phyloP scores from a whole-genome alignment of 257 asterid genomes.

The Forsythia suspensa region DNA sequence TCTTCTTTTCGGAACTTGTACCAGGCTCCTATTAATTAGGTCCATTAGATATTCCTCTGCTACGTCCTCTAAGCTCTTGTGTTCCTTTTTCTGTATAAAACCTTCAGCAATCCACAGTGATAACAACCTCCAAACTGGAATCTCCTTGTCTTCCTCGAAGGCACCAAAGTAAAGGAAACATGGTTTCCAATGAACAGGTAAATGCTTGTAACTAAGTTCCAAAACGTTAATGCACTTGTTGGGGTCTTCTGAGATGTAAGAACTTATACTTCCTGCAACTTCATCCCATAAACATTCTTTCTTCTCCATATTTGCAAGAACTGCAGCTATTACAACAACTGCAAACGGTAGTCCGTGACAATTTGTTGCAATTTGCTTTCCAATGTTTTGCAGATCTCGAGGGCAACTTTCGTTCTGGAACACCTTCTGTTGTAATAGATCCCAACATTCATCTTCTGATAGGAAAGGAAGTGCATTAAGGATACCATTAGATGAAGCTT shows the following conservation, averaged over 20 bases:
- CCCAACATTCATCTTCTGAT: slow-evolving; percentile 22
- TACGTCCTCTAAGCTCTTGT: slow-evolving; percentile 4
- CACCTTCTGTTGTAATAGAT: slow-evolving; percentile 13
- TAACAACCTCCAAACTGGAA: slow-evolving; percentile 12
- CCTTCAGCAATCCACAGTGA: slow-evolving; percentile 35
- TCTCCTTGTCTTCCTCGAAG: slow-evolving; percentile 17
- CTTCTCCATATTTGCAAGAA: slow-evolving; percentile 22
- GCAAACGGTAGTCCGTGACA: slow-evolving; percentile 32
- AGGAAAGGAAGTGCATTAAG: slow-evolving; percentile 16
- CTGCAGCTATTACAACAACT: slow-evolving; percentile 24
- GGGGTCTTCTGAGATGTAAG: background rate
- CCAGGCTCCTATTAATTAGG: slow-evolving; percentile 24
- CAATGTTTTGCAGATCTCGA: slow-evolving; percentile 16
- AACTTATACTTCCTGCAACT: background rate
- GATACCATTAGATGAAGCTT: slow-evolving; percentile 7
- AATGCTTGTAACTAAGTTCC: slow-evolving; percentile 31
- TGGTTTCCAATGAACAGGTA: slow-evolving; percentile 24
- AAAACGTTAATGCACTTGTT: slow-evolving; percentile 12
- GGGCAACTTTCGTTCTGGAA: slow-evolving; percentile 17
- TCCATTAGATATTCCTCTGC: slow-evolving; percentile 23
- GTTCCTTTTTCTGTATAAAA: slow-evolving; percentile 11
- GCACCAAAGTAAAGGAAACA: slow-evolving; percentile 34
- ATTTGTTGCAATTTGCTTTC: slow-evolving; percentile 11
- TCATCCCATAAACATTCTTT: slow-evolving; percentile 15
- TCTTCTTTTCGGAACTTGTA: slow-evolving; percentile 11